Percentiles rank a stretch among this genome's conserved stretches.
phyloP scores from a whole-genome alignment of 1,284 basidiomycete species.

The Lentinula novae-zelandiae region DNA sequence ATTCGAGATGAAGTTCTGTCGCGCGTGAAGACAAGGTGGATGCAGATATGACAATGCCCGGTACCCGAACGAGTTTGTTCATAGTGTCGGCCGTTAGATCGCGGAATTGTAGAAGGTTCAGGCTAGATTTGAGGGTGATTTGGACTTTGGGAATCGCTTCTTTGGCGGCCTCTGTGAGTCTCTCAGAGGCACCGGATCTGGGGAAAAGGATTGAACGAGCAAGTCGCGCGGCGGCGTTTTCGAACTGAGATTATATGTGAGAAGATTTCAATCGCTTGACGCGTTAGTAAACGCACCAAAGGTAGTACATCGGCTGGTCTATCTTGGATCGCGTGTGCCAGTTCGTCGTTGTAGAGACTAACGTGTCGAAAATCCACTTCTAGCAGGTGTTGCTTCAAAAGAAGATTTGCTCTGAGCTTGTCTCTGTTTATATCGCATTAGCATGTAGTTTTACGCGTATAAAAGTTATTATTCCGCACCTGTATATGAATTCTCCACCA shows the following conservation, averaged over 20 bases:
- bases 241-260: slow-evolving; percentile 58
- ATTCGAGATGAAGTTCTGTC: slow-evolving; percentile 89
- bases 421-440: slow-evolving; percentile 61
- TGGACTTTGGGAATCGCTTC: slow-evolving; percentile 84
- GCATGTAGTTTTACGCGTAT: slow-evolving; percentile 65
- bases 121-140: slow-evolving; percentile 82
- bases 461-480: slow-evolving; percentile 35
- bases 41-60: slow-evolving; percentile 97
- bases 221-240: slow-evolving; percentile 81
- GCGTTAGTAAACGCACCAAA: slow-evolving; percentile 49
- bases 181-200: slow-evolving; percentile 45
- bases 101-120: slow-evolving; percentile 93
- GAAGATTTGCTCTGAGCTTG: slow-evolving; percentile 83
- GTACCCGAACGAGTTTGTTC: slow-evolving; percentile 94
- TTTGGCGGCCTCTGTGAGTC: slow-evolving; percentile 50
- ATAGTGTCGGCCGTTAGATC: slow-evolving; percentile 91
- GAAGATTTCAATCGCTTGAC: background rate
- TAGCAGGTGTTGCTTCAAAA: slow-evolving; percentile 88
- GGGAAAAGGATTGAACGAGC: slow-evolving; percentile 82
- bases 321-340: slow-evolving; percentile 90
- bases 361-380: slow-evolving; percentile 93
- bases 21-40: slow-evolving; percentile 93
- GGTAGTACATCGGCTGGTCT: slow-evolving; percentile 88
- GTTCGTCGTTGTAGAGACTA: slow-evolving; percentile 88
- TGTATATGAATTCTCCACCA: slow-evolving; percentile 86